Conservation (phyloP, 345 rosid species). For the Tarenaya hassleriana region DNA sequence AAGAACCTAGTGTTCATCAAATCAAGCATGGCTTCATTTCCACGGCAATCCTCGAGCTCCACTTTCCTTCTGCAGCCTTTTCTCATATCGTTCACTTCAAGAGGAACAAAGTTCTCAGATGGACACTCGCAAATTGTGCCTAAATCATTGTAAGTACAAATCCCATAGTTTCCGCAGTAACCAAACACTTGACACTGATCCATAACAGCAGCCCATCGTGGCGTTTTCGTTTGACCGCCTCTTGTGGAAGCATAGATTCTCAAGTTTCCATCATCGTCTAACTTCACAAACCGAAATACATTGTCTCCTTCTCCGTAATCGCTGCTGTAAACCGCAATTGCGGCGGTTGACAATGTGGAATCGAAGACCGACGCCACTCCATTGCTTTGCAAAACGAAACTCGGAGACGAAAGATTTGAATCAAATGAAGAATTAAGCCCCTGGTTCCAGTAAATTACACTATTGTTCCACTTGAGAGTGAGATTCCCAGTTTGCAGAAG, state of each 20-base stretch:
- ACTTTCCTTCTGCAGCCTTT: constrained; percentile 57
- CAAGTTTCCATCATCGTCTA: constrained; percentile 61
- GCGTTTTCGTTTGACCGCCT: constrained; percentile 21
- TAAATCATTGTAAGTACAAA: constrained; percentile 44
- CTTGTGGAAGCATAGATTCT: constrained; percentile 41
- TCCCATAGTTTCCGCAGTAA: constrained; percentile 58
- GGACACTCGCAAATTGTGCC: constrained; percentile 57
- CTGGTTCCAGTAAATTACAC: constrained; percentile 37
- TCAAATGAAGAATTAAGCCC: constrained; percentile 42
- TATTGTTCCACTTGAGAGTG: constrained; percentile 46
- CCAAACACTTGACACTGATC: constrained; percentile 66
- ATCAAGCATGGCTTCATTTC: constrained; percentile 42
- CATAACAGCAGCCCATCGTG: constrained; percentile 48
- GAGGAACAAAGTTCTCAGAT: constrained; percentile 48
- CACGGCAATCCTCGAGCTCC: constrained; percentile 46
- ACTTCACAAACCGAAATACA: constrained; percentile 45
- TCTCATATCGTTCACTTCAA: constrained; percentile 40
- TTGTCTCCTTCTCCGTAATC: constrained; percentile 51
- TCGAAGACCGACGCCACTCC: constrained; percentile 48
- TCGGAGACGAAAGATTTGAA: constrained; percentile 39
- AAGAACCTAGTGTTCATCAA: constrained; percentile 46
- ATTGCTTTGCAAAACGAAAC: constrained; percentile 32
- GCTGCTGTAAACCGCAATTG: constrained; percentile 39
- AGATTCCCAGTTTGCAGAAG: constrained; percentile 40
- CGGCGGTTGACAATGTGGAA: constrained; percentile 21